Conservation (phyloP, 805 yeast species). For the Teunomyces tritomae region DNA sequence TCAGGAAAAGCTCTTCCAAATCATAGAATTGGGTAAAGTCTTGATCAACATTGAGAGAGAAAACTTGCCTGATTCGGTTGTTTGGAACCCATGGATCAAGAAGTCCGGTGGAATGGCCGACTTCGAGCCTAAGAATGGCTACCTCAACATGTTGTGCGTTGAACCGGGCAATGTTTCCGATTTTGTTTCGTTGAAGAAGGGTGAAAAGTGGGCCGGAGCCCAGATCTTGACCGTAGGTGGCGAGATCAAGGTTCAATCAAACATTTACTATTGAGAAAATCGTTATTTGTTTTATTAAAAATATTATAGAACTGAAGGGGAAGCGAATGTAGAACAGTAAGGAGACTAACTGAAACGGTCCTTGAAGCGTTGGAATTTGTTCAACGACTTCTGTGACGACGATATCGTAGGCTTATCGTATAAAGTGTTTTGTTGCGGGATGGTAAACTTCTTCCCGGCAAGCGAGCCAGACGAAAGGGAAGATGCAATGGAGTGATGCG, state of each 20-base stretch:
- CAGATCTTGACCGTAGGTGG: slow-evolving; percentile 61
- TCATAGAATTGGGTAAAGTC: slow-evolving; percentile 70
- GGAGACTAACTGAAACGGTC: slow-evolving; percentile 22
- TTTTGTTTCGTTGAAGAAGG: slow-evolving; percentile 63
- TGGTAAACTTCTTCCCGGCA: slow-evolving; percentile 17
- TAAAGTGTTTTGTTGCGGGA: slow-evolving; percentile 25
- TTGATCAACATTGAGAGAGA: slow-evolving; percentile 63
- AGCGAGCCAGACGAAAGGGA: slow-evolving; percentile 8
- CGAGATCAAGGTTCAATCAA: slow-evolving; percentile 58
- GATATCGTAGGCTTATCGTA: slow-evolving; percentile 42
- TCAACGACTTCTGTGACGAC: slow-evolving; percentile 25
- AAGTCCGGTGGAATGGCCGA: slow-evolving; percentile 84
- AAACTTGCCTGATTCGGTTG: slow-evolving; percentile 71
- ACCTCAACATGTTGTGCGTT: slow-evolving; percentile 83
- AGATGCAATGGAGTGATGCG: not conserved
- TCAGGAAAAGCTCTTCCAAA: slow-evolving; percentile 55
- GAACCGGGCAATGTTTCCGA: slow-evolving; percentile 89
- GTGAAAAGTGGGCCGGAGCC: slow-evolving; percentile 70
- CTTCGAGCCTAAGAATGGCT: slow-evolving; percentile 84
- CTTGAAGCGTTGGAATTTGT: slow-evolving; percentile 34
- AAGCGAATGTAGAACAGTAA: not conserved
- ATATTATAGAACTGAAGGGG: slow-evolving; percentile 1
- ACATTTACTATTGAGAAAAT: slow-evolving; percentile 24
- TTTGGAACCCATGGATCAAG: slow-evolving; percentile 97
- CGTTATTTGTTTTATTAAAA: not conserved